Conservation (phyloP, 1,284 basidiomycete genomes). For the Trichosporon inkin region DNA sequence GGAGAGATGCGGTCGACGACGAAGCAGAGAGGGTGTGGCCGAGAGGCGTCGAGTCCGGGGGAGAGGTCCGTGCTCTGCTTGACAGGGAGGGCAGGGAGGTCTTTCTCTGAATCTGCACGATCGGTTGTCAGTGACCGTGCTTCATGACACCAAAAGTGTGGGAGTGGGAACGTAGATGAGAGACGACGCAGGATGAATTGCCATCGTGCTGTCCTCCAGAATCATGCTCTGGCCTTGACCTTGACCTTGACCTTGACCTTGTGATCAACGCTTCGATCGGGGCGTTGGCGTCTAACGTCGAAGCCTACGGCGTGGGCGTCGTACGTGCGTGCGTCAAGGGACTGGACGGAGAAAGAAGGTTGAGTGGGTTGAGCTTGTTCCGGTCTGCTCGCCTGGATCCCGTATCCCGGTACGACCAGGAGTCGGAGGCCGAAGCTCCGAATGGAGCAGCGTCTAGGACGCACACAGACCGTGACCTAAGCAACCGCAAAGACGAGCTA, state of each 20-base stretch:
- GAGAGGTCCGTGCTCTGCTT: neutral
- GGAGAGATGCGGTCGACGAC: neutral
- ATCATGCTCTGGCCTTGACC: neutral
- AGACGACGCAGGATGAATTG: neutral
- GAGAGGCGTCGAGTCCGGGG: neutral
- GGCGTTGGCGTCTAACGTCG: neutral
- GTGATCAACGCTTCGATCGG: neutral
- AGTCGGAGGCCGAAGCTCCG: no score
- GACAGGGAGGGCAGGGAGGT: neutral
- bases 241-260: neutral
- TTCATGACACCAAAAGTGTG: neutral
- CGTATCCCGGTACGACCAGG: no score
- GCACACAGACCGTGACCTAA: no score
- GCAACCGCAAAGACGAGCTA: no score
- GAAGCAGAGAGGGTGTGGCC: neutral
- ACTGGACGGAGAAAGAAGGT: no score
- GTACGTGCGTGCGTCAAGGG: constrained; percentile 3
- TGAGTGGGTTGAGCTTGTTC: neutral
- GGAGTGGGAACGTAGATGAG: neutral
- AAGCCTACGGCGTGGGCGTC: neutral
- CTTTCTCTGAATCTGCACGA: neutral
- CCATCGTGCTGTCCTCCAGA: neutral
- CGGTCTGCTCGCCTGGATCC: no score
- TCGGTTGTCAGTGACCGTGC: neutral
- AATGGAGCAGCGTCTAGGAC: no score